These are phyloP conservation scores for Colletotrichum higginsianum DNA, from an alignment of 2,329 filamentous ascomycete genomes.

Conservation along the genomic window DNA sequence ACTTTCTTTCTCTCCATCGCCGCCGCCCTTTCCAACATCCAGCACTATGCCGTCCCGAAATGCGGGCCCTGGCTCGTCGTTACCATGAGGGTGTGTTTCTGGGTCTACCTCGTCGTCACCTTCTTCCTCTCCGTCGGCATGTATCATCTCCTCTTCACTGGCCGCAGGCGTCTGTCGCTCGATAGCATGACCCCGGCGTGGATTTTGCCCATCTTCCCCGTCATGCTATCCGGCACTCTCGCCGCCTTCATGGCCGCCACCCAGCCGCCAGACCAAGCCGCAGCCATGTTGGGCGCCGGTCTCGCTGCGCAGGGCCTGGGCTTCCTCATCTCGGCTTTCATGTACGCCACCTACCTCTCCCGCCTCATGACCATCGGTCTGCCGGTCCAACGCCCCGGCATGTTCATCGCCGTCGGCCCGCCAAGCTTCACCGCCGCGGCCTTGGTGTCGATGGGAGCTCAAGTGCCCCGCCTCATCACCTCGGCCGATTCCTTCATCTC, in stretches of 20 bases:
- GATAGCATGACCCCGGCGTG: conserved; percentile 73
- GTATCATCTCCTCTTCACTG: conserved; percentile 71
- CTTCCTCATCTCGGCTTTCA: conserved; percentile 69
- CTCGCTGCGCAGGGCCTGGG: conserved; percentile 74
- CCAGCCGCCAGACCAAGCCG: conserved; percentile 62
- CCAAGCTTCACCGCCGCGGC: conserved; percentile 62
- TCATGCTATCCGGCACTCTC: conserved; percentile 75
- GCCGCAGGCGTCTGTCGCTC: conserved; percentile 58
- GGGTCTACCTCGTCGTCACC: conserved; percentile 70
- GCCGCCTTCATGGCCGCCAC: conserved; percentile 65
- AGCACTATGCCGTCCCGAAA: conserved; percentile 64
- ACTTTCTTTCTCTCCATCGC: conserved; percentile 74
- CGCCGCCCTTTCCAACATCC: conserved; percentile 69
- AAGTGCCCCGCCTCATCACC: conserved; percentile 28
- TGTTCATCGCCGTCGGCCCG: conserved; percentile 77
- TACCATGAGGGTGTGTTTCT: conserved; percentile 71
- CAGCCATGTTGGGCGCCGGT: conserved; percentile 70
- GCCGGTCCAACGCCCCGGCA: conserved; percentile 70
- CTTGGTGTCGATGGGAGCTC: conserved; percentile 42
- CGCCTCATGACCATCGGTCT: conserved; percentile 70
- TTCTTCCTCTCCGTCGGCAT: conserved; percentile 68
- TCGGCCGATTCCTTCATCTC: conserved; percentile 25
- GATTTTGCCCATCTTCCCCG: conserved; percentile 74
- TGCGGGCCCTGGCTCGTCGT: conserved; percentile 65
- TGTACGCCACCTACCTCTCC: conserved; percentile 73